Conservation (phyloP, 169 alveolate genomes). For the Amoebophrya sp. region DNA sequence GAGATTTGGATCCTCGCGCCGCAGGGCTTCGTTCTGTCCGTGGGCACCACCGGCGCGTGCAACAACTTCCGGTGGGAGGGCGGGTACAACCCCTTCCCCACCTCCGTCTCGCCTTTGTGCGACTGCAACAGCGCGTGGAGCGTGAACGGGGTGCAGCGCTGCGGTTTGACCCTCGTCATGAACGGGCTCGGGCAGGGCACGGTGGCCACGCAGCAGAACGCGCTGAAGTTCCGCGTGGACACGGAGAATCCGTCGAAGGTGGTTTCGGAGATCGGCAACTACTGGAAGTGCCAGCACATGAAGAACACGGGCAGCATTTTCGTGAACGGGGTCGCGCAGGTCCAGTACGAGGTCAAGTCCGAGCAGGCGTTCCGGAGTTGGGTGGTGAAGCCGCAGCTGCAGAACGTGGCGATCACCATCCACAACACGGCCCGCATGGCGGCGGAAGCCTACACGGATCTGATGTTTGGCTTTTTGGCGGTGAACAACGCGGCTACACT, state of each 20-base stretch:
- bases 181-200: neutral
- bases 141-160: neutral
- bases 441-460: neutral
- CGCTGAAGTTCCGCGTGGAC: neutral
- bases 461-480: neutral
- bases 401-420: neutral
- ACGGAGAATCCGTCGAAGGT: neutral
- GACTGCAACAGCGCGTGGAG: neutral
- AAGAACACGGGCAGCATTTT: neutral
- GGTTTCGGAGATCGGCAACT: neutral
- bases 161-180: neutral
- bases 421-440: neutral
- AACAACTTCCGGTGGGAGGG: neutral
- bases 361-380: neutral
- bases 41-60: neutral
- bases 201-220: neutral
- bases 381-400: neutral
- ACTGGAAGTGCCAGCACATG: neutral
- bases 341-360: neutral
- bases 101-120: neutral
- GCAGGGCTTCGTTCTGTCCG: neutral
- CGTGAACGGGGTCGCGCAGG: neutral
- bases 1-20: neutral
- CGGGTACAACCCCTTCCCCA: neutral
- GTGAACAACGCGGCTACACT: neutral